These are phyloP conservation scores for Candida xiaguanensis DNA, from an alignment of 805 yeast species.

Conservation along the genomic window DNA sequence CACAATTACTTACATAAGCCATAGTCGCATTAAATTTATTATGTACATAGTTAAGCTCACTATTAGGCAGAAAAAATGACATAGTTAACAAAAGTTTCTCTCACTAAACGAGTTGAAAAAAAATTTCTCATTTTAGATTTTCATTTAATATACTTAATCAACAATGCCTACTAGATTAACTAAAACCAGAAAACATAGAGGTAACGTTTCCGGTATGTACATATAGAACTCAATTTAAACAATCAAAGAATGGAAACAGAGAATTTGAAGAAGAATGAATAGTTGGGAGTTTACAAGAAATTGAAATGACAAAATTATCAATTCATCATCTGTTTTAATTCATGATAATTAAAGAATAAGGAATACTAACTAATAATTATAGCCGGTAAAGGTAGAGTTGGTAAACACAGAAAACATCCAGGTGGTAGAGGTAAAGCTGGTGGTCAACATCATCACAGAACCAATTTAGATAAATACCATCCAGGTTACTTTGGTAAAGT, in stretches of 20 bases:
- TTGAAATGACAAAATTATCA: too few species aligned
- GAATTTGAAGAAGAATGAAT: background rate
- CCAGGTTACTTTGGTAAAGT: constrained; percentile 99
- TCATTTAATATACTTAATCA: constrained; percentile 2
- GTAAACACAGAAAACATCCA: constrained; percentile 99
- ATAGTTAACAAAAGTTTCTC: constrained; percentile 4
- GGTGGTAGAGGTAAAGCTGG: constrained; percentile 99
- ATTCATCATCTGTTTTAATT: too few species aligned
- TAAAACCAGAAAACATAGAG: constrained; percentile 99
- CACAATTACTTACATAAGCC: background rate
- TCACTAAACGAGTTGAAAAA: constrained; percentile 5
- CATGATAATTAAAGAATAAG: background rate
- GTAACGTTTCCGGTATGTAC: constrained; percentile 97
- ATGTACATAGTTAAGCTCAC: background rate
- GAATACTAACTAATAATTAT: constrained; percentile 31
- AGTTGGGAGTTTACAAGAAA: too few species aligned
- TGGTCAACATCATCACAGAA: constrained; percentile 99
- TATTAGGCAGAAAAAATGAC: background rate
- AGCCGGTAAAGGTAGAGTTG: constrained; percentile 99
- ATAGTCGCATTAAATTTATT: background rate
- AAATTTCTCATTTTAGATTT: constrained; percentile 3
- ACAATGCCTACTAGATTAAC: constrained; percentile 98
- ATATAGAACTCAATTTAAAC: background rate
- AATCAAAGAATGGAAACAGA: background rate
- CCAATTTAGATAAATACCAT: constrained; percentile 99